These are phyloP conservation scores for Xylaria curta DNA, from an alignment of 495 filamentous ascomycete genomes.

Conservation along the genomic window DNA sequence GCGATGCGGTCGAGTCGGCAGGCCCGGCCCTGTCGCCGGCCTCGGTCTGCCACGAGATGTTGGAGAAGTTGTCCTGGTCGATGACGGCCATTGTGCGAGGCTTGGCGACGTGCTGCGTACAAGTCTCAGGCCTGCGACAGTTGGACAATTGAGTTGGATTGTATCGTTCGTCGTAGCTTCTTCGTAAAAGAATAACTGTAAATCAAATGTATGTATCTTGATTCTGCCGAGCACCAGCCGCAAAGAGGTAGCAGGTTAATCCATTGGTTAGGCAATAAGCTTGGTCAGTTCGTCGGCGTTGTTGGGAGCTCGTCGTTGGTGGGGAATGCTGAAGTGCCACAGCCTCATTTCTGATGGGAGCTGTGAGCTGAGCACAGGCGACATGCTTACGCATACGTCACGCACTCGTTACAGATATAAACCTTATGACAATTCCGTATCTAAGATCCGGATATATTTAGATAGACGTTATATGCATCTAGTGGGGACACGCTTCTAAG, in stretches of 20 bases:
- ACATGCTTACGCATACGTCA: slow-evolving; percentile 22
- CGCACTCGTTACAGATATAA: background rate
- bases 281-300: background rate
- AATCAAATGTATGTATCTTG: slow-evolving; percentile 5
- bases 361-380: slow-evolving; percentile 4
- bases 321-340: slow-evolving; percentile 9
- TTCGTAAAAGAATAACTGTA: background rate
- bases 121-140: slow-evolving; percentile 6
- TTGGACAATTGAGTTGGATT: background rate
- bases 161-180: background rate
- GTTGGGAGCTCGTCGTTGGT: background rate
- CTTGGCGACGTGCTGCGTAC: background rate
- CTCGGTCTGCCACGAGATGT: slow-evolving; percentile 56
- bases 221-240: background rate
- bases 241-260: slow-evolving; percentile 8
- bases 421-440: background rate
- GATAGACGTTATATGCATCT: background rate
- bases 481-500: background rate
- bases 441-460: background rate
- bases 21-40: slow-evolving; percentile 36
- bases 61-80: slow-evolving; percentile 57
- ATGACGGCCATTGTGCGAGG: slow-evolving; percentile 50
- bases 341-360: slow-evolving; percentile 5
- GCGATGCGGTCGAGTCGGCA: slow-evolving; percentile 32
- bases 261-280: slow-evolving; percentile 3